Base-by-base conservation (phyloP, 495 filamentous ascomycete genomes). In the Xylaria bambusicola region DNA sequence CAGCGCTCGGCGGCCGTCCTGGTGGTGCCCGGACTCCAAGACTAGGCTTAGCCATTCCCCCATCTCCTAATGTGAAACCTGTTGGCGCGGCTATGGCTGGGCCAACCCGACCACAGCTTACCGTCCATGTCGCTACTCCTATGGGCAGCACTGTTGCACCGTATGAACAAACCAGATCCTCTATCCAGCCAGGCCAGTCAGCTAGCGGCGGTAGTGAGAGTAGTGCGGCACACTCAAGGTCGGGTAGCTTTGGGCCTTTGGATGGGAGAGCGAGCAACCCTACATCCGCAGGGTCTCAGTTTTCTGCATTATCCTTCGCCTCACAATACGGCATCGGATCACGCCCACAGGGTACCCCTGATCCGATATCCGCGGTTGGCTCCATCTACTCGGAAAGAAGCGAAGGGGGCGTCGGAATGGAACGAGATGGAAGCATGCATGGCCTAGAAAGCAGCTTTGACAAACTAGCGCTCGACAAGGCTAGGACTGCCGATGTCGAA, bases 351-450 rank as follows among this genome's bases (percentile, higher is more conserved):
- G 84, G 86, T 40, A 89, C 87, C 0, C 86, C 88, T n/a, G 92
- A 97, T 68, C 91, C 92, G 2, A 85, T 91, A 20, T 96, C 91
- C 15, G 92, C 92, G 7, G 92, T 91, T 47, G 89, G 90, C 38
- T 93, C 90, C 18, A 76, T 92, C 20, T 89, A 91, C 69, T 93
- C 91, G 6, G 88, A 91, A 58, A 79, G 81, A 23, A 85, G 82
- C 56, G 88, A 90, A 50, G 68, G 67, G 29, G 81, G 85, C 31
- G 80, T 81, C 3, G 80, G 83, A 10, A 90, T 91, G 85, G 89
- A 92, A 65, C 74, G 89, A 46, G 91, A 93, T 46, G 84, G 84
- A 54, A 91, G 88, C 68, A 66, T 88, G 54, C 80, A 81, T 36
- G 79, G 77, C 2, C 75, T 92, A 24, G 87, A 89, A 20, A 64